Evolutionary conservation across 108 stramenopile species (phyloP), one percentile per base, ranked within the genome.

Genomic region (Skeletonema menzelii): DNA sequence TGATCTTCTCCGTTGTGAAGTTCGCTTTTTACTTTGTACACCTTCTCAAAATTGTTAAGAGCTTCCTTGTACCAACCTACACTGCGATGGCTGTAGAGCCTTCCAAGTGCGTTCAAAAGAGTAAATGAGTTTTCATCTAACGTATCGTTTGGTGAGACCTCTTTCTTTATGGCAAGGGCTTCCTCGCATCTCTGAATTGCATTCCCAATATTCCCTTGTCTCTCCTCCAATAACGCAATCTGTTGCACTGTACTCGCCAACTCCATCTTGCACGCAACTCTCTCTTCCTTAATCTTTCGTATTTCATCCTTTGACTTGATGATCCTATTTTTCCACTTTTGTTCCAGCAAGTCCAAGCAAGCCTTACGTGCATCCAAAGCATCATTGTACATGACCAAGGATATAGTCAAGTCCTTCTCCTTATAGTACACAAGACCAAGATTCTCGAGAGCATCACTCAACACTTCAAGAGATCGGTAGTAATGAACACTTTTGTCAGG

Each of bases 361-460:
- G 73, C 65, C 27, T 77, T 59, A 35, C 82, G 66, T 27, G 77
- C 61, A 22, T 79, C 61, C 53, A 82, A 63, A 2, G 77, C 77
- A 14, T 82, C 77, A 27, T 27, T 44, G 53, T 82, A 79, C 66
- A 73, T 79, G 19, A 53, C 37, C 5, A 62, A 78, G 32, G 77
- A 78, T 59, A 57, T 28, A 15, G 65, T 73, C 31, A 57, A 82
- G 4, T 78, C 49, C 47, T 79, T 79, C 67, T 63, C 30, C 64
- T 82, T 79, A 40, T 72, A 79, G 15, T 61, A 49, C 37, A 82
- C 72, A 20, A 82, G 77, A 0, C 82, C 82, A 55, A 62, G 59
- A 59, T 82, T 82, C 66, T 82, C 77, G 12, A 69, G 47, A 27
- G 77, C 82, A 73, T 82, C 82, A 12, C 77, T 77, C 72, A 69